Conservation (phyloP, 306 rosid species). For the Lithocarpus polystachyus region DNA sequence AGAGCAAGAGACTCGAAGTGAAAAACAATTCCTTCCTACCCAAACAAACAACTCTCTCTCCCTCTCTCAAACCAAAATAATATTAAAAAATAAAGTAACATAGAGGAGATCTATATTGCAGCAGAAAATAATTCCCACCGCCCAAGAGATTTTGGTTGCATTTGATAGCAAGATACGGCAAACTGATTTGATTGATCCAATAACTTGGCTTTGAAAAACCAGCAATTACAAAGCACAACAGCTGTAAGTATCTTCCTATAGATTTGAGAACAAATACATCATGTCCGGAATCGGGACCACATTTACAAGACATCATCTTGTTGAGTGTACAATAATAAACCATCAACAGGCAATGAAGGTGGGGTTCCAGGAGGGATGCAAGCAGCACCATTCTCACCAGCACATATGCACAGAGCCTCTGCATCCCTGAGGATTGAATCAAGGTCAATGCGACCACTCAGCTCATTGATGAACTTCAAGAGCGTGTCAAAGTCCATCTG, state of each 20-base stretch:
- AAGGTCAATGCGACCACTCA: conserved; percentile 82
- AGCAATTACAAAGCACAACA: background rate
- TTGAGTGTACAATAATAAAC: conserved; percentile 53
- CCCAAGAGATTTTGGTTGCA: background rate
- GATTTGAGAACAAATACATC: background rate
- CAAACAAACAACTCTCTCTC: background rate
- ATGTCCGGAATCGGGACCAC: background rate
- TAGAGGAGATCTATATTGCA: too few relatives aligned
- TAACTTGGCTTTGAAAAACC: background rate
- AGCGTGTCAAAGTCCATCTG: conserved; percentile 97
- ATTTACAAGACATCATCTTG: conserved; percentile 71
- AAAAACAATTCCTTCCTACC: background rate
- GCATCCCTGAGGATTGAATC: conserved; percentile 82
- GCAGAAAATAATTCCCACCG: too few relatives aligned
- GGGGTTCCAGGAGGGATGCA: conserved; percentile 99
- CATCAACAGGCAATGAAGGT: conserved; percentile 79
- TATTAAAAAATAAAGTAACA: too few relatives aligned
- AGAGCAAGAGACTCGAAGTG: background rate
- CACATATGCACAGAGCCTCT: conserved; percentile 84
- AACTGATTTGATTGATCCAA: background rate
- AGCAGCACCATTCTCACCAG: conserved; percentile 92
- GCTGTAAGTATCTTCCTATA: background rate
- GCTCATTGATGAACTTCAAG: conserved; percentile 88
- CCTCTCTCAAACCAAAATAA: background rate
- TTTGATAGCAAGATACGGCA: background rate